Percentiles rank a stretch among this genome's conserved stretches.
phyloP scores from a whole-genome alignment of 192 early-diverging fungal species.

The Podila clonocystis region DNA sequence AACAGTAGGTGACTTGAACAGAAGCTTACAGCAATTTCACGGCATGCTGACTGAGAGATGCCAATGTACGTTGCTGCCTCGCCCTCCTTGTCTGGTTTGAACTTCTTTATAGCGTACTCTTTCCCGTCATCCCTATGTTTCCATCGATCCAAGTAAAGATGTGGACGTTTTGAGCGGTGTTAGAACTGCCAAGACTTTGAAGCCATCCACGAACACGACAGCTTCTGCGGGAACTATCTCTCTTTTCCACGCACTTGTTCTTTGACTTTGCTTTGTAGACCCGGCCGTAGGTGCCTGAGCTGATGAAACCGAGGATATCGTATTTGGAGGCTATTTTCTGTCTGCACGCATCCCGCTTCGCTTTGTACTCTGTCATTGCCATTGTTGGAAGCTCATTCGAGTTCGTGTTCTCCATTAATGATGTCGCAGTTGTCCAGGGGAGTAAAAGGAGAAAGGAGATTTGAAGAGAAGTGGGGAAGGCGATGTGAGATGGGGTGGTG shows the following conservation, averaged over 20 bases:
- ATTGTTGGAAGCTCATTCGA: conserved; percentile 43
- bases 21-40: conserved; percentile 84
- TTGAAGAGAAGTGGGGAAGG: neutral
- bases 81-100: conserved; percentile 96
- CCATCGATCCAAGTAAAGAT: neutral
- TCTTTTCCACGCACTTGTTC: conserved; percentile 35
- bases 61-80: conserved; percentile 77
- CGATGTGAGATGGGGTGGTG: neutral
- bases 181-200: too few relatives aligned
- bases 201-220: neutral
- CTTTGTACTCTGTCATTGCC: conserved; percentile 65
- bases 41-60: conserved; percentile 92
- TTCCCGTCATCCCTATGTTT: conserved; percentile 47
- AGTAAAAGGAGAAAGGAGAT: neutral
- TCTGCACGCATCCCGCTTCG: conserved; percentile 61
- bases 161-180: too few relatives aligned
- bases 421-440: neutral
- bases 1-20: too few relatives aligned
- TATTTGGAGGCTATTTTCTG: conserved; percentile 77
- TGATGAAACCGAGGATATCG: conserved; percentile 90
- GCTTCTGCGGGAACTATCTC: neutral
- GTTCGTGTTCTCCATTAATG: neutral
- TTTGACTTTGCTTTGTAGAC: conserved; percentile 91
- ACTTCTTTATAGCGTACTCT: conserved; percentile 96
- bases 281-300: conserved; percentile 95